Base-by-base conservation (phyloP, 2,329 filamentous ascomycete genomes). In the Aspergillus brasiliensis region DNA sequence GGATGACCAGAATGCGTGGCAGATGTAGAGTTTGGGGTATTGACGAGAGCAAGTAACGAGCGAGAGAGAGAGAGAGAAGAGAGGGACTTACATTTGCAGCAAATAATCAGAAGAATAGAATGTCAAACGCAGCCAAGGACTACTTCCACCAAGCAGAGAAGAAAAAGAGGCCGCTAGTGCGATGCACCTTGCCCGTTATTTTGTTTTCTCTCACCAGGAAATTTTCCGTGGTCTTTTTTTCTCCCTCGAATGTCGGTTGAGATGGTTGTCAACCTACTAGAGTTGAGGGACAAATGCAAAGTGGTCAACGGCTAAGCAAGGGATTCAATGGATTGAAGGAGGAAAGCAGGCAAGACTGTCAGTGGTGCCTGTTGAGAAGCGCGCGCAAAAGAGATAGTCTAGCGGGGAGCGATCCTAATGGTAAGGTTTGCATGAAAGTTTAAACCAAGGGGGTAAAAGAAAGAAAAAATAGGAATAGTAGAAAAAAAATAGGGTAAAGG, bases 131-230 rank as follows among this genome's bases (percentile, higher is more conserved):
- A 60, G 40, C 40, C 40, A 62, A 58, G 53, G 54, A 54, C 54
- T 49, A 23, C 55, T 61, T 44, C 42, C 17, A 44, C 34, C 40
- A 57, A 40, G 31, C 42, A 40, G 56, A 57, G 57, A 59, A 58
- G 53, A 62, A 63, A 66, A 66, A 63, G 58, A 64, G 61, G 64
- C 51, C 53, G 60, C 66, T 68, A 68, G 66, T 61, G 65, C 51
- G 61, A 60, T 67, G 66, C 66, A 68, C 44, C 59, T 56, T 65
- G 65, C 66, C 66, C 66, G 66, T 68, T 68, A 60, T 67, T 62
- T 40, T 44, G 55, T 47, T 57, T 23, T 38, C 40, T 54, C 55
- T 42, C 49, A 56, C 53, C 55, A 48, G 58, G 58, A 64, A 65
- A 65, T 64, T 59, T 65, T 60, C 63, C 57, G 65, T 48, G 57